phyloP scores from a whole-genome alignment of 2,329 filamentous ascomycete species.

The Apiospora phragmitis region DNA sequence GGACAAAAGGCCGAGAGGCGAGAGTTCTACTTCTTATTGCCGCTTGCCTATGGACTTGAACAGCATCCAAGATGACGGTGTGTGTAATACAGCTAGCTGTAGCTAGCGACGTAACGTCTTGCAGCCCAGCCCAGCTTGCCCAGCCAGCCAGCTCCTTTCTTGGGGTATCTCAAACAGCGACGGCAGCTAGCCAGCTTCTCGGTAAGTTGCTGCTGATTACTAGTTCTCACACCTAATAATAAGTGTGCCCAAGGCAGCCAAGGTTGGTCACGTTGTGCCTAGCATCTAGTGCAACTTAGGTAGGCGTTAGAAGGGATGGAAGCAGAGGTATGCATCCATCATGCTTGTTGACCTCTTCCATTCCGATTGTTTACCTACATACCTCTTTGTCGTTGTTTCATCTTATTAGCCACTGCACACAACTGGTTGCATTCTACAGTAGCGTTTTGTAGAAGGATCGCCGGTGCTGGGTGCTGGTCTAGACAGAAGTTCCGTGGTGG shows the following conservation, averaged over 20 bases:
- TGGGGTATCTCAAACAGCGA: slow-evolving; percentile 11
- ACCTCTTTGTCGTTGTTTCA: background rate
- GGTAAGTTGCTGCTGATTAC: slow-evolving; percentile 4
- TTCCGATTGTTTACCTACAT: background rate
- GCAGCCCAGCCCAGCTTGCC: background rate
- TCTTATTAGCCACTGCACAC: background rate
- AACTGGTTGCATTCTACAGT: background rate
- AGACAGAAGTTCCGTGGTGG: background rate
- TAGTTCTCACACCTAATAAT: background rate
- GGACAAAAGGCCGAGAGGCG: background rate
- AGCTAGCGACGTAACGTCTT: background rate
- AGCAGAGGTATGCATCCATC: background rate
- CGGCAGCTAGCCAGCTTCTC: slow-evolving; percentile 11
- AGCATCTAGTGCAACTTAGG: slow-evolving; percentile 1
- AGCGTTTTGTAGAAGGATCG: background rate
- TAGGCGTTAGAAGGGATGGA: background rate
- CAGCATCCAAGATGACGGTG: background rate
- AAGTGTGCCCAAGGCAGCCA: background rate
- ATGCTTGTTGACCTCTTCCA: background rate
- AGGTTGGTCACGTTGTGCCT: slow-evolving; percentile 5
- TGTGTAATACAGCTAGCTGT: slow-evolving; percentile 7
- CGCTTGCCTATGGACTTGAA: background rate
- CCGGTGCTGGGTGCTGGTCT: background rate
- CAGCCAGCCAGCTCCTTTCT: background rate
- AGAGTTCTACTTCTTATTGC: background rate